Base-by-base conservation (phyloP, 306 rosid genomes). In the Cucumis hystrix region DNA sequence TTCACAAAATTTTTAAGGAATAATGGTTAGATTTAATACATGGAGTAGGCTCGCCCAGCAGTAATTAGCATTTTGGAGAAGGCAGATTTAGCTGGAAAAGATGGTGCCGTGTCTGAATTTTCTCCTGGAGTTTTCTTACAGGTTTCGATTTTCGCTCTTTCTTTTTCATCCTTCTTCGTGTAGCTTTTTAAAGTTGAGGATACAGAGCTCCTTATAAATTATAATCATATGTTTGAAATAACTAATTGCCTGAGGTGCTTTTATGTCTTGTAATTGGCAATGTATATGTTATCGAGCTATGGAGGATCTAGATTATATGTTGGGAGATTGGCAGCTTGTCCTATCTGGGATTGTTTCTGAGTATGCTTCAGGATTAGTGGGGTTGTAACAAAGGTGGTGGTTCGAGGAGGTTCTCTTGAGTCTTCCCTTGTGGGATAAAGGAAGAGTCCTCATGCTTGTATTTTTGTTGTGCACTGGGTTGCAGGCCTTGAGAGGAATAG, bases 121-220 rank as follows among this genome's bases (percentile, higher is more conserved):
- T 87, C 96, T 77, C 96, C 96, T 45, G 98, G 97, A 74, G 96
- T 95, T 81, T 95, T 95, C 87, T 74, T 91, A 75, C 98, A 92
- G 97, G 98, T 94, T 78, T 86, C 57, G 49, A 71, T 71, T 74
- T 75, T 51, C 16, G 10, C 77, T 33, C 59, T 8, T 33, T 10
- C 33, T n/a, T 30, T 30, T 74, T 77, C 51, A 17, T 74, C 58
- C 14, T 7, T 43, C 56, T 71, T 72, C 74, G 75, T 11, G 47
- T 40, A 47, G 15, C 62, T 51, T 71, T 71, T 41, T 62, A 81
- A 63, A 9, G 40, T 66, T 47, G 33, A 73, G n/a, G 21, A 30
- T 51, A 11, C 43, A 60, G 21, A 12, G 56, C 39, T 33, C 37
- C 39, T 47, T 47, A 9, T 30, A 40, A 47, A 23, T 47, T 47